Conservation (phyloP, 768 basidiomycete genomes). For the Leucosporidium yakuticum region DNA sequence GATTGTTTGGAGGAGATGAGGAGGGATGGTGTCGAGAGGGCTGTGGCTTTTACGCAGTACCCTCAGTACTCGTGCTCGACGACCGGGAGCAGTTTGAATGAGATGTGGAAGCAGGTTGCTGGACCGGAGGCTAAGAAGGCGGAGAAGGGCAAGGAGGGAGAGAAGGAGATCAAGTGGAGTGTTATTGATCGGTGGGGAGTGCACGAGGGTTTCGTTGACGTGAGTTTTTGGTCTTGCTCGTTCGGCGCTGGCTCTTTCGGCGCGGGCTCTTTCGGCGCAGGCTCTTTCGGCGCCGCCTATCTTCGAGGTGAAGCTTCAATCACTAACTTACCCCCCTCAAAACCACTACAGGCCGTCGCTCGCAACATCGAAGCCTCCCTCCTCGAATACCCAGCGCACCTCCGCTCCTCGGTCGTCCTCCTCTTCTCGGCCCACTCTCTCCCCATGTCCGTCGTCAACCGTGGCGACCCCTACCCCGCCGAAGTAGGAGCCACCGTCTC, state of each 20-base stretch:
- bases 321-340: not conserved
- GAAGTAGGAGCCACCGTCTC: constrained; percentile 93
- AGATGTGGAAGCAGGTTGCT: constrained; percentile 58
- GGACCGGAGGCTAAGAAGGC: constrained; percentile 5
- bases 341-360: constrained; percentile 64
- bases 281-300: not conserved
- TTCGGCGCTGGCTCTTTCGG: not conserved
- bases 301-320: not conserved
- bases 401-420: constrained; percentile 67
- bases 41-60: constrained; percentile 95
- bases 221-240: constrained; percentile 43
- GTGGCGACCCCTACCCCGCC: constrained; percentile 92
- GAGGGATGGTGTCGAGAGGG: constrained; percentile 81
- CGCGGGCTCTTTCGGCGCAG: not conserved
- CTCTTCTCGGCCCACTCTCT: constrained; percentile 96
- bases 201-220: constrained; percentile 89
- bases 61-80: constrained; percentile 98
- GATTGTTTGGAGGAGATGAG: constrained; percentile 76
- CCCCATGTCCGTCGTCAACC: constrained; percentile 96
- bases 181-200: constrained; percentile 98
- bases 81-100: constrained; percentile 94
- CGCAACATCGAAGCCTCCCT: constrained; percentile 80
- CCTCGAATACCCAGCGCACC: constrained; percentile 64
- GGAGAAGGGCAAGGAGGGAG: constrained; percentile 52
- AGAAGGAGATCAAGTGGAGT: constrained; percentile 76